Percentiles rank a stretch among this genome's conserved stretches.
These are phyloP conservation scores for Suillus bovinus DNA, from an alignment of 768 basidiomycete species.

Conservation along the genomic window DNA sequence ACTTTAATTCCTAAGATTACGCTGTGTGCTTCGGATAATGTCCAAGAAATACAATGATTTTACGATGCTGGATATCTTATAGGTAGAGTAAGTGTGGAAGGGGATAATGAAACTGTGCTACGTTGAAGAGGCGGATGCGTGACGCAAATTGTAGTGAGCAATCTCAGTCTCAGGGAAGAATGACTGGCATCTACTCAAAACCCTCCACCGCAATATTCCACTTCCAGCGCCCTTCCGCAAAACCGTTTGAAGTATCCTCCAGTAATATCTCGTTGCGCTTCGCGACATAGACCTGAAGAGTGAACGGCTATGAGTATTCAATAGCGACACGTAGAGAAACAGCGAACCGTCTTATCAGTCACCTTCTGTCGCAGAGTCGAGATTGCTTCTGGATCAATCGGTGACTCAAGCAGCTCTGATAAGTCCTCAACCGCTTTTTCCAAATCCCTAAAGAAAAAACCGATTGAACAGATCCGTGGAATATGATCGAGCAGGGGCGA, in stretches of 20 bases:
- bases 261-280: conserved; percentile 95
- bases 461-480: not conserved
- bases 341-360: conserved; percentile 88
- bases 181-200: conserved; percentile 47
- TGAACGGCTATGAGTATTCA: not conserved
- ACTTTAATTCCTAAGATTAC: not conserved
- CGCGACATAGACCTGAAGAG: conserved; percentile 81
- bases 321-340: not conserved
- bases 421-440: conserved; percentile 95
- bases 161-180: not conserved
- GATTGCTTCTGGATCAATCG: conserved; percentile 84
- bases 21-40: not conserved
- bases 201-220: conserved; percentile 79
- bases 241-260: conserved; percentile 92
- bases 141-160: not conserved
- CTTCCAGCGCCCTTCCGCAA: conserved; percentile 80
- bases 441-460: conserved; percentile 65
- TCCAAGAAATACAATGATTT: conserved; percentile 6
- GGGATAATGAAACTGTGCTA: not conserved
- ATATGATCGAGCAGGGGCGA: not conserved
- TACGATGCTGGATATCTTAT: not conserved
- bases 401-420: conserved; percentile 90
- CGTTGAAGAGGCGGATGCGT: not conserved
- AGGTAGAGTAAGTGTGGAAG: conserved; percentile 1
- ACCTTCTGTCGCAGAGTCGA: conserved; percentile 84